Evolutionary conservation across 148 eudicot species (phyloP).

Genomic region (Salicornia ramosissima): DNA sequence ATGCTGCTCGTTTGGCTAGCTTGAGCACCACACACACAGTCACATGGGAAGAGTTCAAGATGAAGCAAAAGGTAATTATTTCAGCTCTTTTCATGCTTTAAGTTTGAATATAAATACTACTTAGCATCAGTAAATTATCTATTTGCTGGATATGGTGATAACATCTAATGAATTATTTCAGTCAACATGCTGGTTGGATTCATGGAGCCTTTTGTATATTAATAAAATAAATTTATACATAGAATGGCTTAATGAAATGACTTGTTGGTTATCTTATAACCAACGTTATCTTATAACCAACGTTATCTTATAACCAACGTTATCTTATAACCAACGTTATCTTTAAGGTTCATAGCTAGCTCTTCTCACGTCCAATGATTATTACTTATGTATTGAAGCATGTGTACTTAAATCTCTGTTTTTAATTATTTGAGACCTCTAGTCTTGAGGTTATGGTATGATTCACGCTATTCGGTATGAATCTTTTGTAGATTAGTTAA

Average conservation of each 20-base stretch:
- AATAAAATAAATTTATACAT: too few relatives aligned
- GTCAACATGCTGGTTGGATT: neutral
- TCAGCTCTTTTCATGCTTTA: neutral
- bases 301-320: too few relatives aligned
- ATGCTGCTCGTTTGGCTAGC: constrained; percentile 99
- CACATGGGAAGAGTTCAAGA: constrained; percentile 96
- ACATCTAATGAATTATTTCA: neutral
- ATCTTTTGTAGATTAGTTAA: too few relatives aligned
- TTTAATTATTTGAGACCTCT: neutral
- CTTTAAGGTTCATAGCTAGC: neutral
- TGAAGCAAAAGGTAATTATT: constrained; percentile 87
- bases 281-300: too few relatives aligned
- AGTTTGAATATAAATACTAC: neutral
- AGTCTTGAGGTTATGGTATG: neutral
- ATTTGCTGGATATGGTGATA: neutral
- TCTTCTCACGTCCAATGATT: neutral
- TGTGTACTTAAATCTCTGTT: neutral
- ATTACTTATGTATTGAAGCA: neutral
- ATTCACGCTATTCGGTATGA: neutral
- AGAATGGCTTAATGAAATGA: too few relatives aligned
- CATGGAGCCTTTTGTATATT: neutral
- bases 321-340: too few relatives aligned
- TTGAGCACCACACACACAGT: constrained; percentile 92
- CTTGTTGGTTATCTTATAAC: too few relatives aligned
- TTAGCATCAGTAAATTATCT: neutral